phyloP scores from a whole-genome alignment of 2,329 filamentous ascomycete species.

The Aspergillus ibericus region DNA sequence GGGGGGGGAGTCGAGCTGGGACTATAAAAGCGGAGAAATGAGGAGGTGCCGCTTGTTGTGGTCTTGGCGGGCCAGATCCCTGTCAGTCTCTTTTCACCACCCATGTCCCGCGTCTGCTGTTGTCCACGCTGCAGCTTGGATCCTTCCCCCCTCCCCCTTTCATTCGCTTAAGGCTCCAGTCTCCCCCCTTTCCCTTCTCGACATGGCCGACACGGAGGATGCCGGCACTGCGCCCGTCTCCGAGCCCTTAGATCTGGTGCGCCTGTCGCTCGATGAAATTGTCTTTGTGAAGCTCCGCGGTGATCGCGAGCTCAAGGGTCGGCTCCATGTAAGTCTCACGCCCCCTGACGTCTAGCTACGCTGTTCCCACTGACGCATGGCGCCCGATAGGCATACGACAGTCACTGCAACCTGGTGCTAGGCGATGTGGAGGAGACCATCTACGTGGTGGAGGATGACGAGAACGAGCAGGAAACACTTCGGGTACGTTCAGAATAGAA shows the following conservation, averaged over 20 bases:
- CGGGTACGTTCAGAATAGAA: slow-evolving; percentile 58
- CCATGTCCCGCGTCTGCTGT: not conserved
- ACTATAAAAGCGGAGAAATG: slow-evolving; percentile 4
- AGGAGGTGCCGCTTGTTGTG: slow-evolving; percentile 4
- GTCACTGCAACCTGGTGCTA: slow-evolving; percentile 94
- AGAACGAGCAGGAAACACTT: slow-evolving; percentile 70
- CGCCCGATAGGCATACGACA: slow-evolving; percentile 80
- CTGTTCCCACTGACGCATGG: not conserved
- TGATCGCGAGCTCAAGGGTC: slow-evolving; percentile 91
- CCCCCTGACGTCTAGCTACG: not conserved
- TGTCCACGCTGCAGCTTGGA: not conserved
- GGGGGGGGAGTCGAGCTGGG: not conserved
- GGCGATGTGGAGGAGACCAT: slow-evolving; percentile 98
- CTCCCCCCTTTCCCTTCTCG: slow-evolving; percentile 2
- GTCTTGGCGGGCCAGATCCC: slow-evolving; percentile 9
- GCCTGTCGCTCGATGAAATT: slow-evolving; percentile 88
- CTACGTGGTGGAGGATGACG: slow-evolving; percentile 86
- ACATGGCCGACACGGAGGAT: slow-evolving; percentile 83
- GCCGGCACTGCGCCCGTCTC: slow-evolving; percentile 68
- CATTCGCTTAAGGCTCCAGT: slow-evolving; percentile 1
- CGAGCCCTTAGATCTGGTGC: slow-evolving; percentile 93
- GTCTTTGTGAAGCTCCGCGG: slow-evolving; percentile 97
- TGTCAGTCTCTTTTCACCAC: slow-evolving; percentile 7
- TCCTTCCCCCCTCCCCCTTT: not conserved
- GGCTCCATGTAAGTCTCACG: slow-evolving; percentile 73